Base-by-base conservation (phyloP, 2,329 filamentous ascomycete genomes). In the Sporothrix schenckii region DNA sequence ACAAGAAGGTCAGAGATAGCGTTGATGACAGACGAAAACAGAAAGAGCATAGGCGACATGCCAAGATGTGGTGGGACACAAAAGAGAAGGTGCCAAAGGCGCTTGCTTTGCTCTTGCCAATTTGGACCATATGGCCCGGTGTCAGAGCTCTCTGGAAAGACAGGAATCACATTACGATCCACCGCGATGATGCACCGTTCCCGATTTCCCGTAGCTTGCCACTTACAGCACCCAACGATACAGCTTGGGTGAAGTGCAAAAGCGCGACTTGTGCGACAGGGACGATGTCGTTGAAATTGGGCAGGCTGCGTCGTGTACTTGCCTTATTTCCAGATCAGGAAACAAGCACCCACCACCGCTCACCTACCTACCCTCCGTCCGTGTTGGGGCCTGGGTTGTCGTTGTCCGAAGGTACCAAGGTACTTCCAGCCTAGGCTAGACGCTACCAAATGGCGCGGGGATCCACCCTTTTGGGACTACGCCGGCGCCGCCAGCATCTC, bases 301-400 rank as follows among this genome's bases (percentile, higher is more conserved):
- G 54, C 47, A 19, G 52, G 10, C 41, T 49, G 50, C 56, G 47
- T 52, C 21, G 41, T 63, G 67, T 50, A 49, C 41, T 39, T 69
- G 67, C 56, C 30, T 44, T 69, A n/a, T 27, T 69, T 69, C 67
- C 47, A 53, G 58, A 60, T 53, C 13, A 63, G 67, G 44, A 61
- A 39, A 63, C 56, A 52, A 39, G 52, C 54, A 60, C 34, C 34
- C 34, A 34, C 30, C 30, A 34, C 30, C 30, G 6, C 30, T 34
- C 30, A 34, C 34, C 6, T 27, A 58, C 47, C 24, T 39, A 16
- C 60, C 30, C 44, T 60, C 19, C 56, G 30, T 19, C 24, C 24
- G 24, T 24, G 24, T 24, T 24, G 24, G 24, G 58, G 34, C 58
- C n/a, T 61, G 44, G 24, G 58, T 61, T 39, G n/a, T n/a, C 39